phyloP scores from a whole-genome alignment of 306 rosid genomes.

The Myrica gale region DNA sequence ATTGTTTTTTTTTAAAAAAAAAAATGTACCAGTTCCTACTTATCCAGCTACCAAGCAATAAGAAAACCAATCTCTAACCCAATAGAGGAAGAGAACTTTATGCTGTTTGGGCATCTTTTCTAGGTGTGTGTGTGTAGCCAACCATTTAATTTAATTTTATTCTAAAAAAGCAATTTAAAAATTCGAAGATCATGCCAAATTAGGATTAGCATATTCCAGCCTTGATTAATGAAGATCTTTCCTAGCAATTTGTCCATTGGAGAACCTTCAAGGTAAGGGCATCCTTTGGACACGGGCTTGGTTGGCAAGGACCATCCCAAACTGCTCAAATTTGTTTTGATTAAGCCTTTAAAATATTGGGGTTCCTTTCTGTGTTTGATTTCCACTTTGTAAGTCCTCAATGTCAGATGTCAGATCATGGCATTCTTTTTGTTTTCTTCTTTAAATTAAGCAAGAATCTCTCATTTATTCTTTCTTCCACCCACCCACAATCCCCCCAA shows the following conservation, averaged over 20 bases:
- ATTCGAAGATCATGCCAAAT: conserved; percentile 12
- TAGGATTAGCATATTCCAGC: conserved; percentile 50
- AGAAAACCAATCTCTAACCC: background rate
- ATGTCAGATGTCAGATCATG: no score
- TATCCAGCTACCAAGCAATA: conserved; percentile 15
- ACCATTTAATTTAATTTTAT: conserved; percentile 16
- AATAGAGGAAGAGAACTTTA: background rate
- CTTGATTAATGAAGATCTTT: conserved; percentile 39
- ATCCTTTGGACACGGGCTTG: background rate
- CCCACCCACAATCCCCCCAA: background rate
- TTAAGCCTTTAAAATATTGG: no score
- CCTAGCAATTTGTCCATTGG: conserved; percentile 13
- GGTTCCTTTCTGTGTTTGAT: no score
- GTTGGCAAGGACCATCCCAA: no score
- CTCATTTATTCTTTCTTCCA: background rate
- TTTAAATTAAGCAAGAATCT: background rate
- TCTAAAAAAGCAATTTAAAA: background rate
- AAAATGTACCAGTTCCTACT: conserved; percentile 28
- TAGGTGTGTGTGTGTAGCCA: conserved; percentile 17
- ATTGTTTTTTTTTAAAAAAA: no score
- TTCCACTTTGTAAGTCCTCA: no score
- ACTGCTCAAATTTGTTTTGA: no score
- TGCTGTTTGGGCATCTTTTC: background rate
- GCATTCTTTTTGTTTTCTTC: no score
- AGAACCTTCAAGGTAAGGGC: conserved; percentile 13